Base-by-base conservation (phyloP, 2,329 filamentous ascomycete genomes). In the Chlorencoelia australis region DNA sequence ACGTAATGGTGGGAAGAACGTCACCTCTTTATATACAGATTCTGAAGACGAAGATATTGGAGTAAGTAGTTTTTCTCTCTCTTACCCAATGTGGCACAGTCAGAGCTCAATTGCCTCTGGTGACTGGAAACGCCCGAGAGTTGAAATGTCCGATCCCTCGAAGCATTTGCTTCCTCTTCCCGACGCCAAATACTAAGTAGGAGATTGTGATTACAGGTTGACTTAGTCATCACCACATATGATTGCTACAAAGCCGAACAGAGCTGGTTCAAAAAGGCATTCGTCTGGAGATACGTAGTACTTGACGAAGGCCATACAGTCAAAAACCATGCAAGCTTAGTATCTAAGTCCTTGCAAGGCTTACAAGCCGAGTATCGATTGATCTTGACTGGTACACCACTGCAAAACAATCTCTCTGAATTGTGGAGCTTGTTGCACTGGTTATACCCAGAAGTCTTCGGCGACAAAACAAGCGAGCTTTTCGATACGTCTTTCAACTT, bases 401-500 rank as follows among this genome's bases (percentile, higher is more conserved):
- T 76, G 0, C 73, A 76, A 41, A 77, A 76, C 41, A 69, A 77
- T 36, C 54, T 77, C 0, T 55, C 59, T 2, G 72, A 76, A 48
- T 59, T 75, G 41, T 76, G 72, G 72, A 65, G 69, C 0, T 53
- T 76, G 1, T 55, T 75, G 0, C 66, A 71, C 33, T 76, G 69
- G 68, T 58, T 76, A 0, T 71, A 69, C 27, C 71, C 71, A 0
- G 67, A 74, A n/a, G 63, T 77, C 1, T 77, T 77, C 48, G 59
- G 59, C 0, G 51, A 58, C 1, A 66, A 67, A 20, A 75, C 71
- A 0, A 59, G 59, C 7, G 55, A 63, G 2, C 53, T 65, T 0
- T 78, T 77, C 52, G 65, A 65, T 28, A 60, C 67, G 8, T 71
- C 73, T 0, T 78, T 77, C 47, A 67, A 75, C 36, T 55, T 78